These are phyloP conservation scores for Starmera caribaea DNA, from an alignment of 805 yeast species.

Conservation along the genomic window DNA sequence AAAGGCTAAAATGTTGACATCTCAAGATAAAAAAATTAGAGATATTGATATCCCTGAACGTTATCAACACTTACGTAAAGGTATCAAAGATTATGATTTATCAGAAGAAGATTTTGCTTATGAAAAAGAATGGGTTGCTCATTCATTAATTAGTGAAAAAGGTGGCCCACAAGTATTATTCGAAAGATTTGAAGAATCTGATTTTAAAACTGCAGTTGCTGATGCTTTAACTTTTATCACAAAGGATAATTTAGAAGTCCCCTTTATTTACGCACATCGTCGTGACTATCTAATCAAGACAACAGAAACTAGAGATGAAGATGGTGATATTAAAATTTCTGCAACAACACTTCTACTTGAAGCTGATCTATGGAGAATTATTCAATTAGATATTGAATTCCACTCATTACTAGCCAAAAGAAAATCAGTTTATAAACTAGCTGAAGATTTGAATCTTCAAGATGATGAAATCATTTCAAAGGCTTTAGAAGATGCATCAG, in stretches of 20 bases:
- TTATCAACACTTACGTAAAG: constrained; percentile 63
- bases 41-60: constrained; percentile 88
- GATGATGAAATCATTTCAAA: constrained; percentile 52
- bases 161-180: constrained; percentile 20
- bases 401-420: constrained; percentile 77
- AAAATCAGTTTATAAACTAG: constrained; percentile 47
- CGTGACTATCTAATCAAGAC: constrained; percentile 74
- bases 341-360: constrained; percentile 46
- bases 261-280: constrained; percentile 91
- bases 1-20: constrained; percentile 84
- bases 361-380: constrained; percentile 89
- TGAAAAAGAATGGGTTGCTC: constrained; percentile 79
- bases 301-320: constrained; percentile 31
- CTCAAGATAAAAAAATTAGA: constrained; percentile 82
- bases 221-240: constrained; percentile 64
- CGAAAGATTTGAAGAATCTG: constrained; percentile 28
- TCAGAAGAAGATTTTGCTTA: constrained; percentile 55
- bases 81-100: constrained; percentile 59
- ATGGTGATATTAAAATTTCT: constrained; percentile 29
- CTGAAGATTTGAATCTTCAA: constrained; percentile 35
- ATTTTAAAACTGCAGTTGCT: constrained; percentile 62
- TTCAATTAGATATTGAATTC: constrained; percentile 78
- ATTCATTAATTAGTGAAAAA: constrained; percentile 50
- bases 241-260: constrained; percentile 79
- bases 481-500: constrained; percentile 43